Evolutionary conservation across 2,329 filamentous ascomycete species (phyloP), one percentile per base, ranked within the genome.

Genomic region (Fusarium sp.): DNA sequence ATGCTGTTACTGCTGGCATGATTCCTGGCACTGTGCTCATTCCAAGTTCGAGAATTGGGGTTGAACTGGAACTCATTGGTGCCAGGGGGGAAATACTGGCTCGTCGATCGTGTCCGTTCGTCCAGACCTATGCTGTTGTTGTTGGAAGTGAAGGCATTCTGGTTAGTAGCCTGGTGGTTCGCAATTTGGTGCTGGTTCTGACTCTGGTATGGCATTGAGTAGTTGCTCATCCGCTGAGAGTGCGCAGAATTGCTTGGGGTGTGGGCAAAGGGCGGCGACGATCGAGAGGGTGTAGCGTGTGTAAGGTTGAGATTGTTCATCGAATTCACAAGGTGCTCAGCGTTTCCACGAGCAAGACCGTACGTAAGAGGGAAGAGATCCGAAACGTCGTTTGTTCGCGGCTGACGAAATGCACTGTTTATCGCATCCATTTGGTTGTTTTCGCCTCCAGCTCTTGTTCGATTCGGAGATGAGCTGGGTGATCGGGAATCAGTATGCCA

Each of bases 391-490:
- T 69, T 61, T 45, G 74, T 71, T n/a, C 54, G 21, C 31, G 19
- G 4, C 39, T 16, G 31, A 12, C 18, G 6, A 19, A 51, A 19
- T 18, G 18, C 30, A 19, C 10, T 19, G 31, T 26, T 57, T 28
- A 53, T 19, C 7, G 69, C 65, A 49, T 55, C 57, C 34, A 67
- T 74, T 13, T 80, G 77, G 61, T 81, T 84, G 44, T 81, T 77
- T 13, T 83, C 70, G 44, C 86, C 85, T 43, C 67, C 72, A 67
- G 86, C 82, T 64, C 88, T 84, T 34, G 83, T 83, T 59, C 86
- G 83, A 44, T 85, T 84, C 5, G 90, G 89, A 16, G 90, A 91
- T 34, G 85, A 85, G 68, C 82, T 87, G 59, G 84, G 84, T 37
- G 85, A 84, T 69, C 77, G 78, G 41, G 76, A 59, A 51, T 73